These are phyloP conservation scores for Cystobasidium slooffiae DNA, from an alignment of 1,284 basidiomycete species.

Conservation along the genomic window DNA sequence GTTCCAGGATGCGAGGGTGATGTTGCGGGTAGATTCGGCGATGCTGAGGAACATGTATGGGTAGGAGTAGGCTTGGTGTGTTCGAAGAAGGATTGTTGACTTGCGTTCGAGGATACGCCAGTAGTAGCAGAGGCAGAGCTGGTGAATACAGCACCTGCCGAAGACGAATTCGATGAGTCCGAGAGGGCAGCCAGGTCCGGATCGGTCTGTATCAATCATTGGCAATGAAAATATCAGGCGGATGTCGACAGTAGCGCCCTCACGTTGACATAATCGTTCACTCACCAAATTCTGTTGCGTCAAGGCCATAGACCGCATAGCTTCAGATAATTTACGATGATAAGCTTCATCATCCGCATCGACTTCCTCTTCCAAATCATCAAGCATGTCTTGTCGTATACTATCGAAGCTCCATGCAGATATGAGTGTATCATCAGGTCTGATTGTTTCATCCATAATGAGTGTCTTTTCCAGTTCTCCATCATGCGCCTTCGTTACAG, in stretches of 20 bases:
- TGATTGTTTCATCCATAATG: constrained; percentile 50
- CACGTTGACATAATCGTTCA: not conserved
- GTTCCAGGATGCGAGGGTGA: constrained; percentile 18
- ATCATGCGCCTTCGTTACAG: not conserved
- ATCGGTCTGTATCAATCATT: constrained; percentile 40
- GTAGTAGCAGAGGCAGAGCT: constrained; percentile 22
- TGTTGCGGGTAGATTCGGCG: constrained; percentile 2
- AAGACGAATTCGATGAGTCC: constrained; percentile 7
- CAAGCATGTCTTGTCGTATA: constrained; percentile 64
- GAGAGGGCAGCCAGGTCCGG: constrained; percentile 48
- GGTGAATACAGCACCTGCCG: constrained; percentile 14
- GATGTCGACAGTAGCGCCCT: not conserved
- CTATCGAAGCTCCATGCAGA: constrained; percentile 98
- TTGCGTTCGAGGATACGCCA: constrained; percentile 46
- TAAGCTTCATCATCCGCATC: constrained; percentile 45
- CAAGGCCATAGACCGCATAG: constrained; percentile 37
- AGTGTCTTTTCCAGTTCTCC: constrained; percentile 26
- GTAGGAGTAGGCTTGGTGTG: constrained; percentile 23
- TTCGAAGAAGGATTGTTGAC: constrained; percentile 44
- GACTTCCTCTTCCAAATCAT: constrained; percentile 60
- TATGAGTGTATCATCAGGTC: constrained; percentile 64
- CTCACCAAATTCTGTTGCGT: constrained; percentile 15
- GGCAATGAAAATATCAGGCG: constrained; percentile 11
- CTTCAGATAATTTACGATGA: constrained; percentile 21
- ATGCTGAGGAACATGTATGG: not conserved